Evolutionary conservation across 2,329 filamentous ascomycete species (phyloP).

Genomic region (Pseudogymnoascus sp.): DNA sequence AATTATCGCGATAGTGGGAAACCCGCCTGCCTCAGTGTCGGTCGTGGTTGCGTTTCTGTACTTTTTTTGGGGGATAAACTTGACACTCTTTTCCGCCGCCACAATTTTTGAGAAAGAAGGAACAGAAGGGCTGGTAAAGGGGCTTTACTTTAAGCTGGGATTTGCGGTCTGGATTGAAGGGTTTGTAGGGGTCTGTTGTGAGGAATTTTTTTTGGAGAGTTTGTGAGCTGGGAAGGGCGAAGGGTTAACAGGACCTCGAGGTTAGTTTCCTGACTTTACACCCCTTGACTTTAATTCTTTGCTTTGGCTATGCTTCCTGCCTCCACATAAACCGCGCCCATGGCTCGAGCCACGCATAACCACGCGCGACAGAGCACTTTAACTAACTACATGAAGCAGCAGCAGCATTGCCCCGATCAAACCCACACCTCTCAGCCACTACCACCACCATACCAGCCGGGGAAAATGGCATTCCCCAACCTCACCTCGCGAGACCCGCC

Average conservation of each 20-base stretch:
- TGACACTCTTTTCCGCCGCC: too few relatives aligned
- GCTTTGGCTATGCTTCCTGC: not conserved
- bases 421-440: not conserved
- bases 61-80: too few relatives aligned
- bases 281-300: not conserved
- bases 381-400: not conserved
- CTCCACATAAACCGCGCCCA: not conserved
- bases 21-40: too few relatives aligned
- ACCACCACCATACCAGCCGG: not conserved
- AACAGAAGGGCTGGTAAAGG: too few relatives aligned
- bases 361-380: not conserved
- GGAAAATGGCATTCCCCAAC: not conserved
- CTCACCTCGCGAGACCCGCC: not conserved
- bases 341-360: not conserved
- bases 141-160: not conserved
- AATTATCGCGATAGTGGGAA: conserved; percentile 1
- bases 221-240: not conserved
- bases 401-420: not conserved
- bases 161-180: not conserved
- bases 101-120: too few relatives aligned
- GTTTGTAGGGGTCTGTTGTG: not conserved
- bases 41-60: too few relatives aligned
- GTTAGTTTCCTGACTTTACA: not conserved
- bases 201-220: not conserved
- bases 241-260: not conserved